These are phyloP conservation scores for Claviceps capensis DNA, from an alignment of 2,329 filamentous ascomycete species.

Conservation along the genomic window DNA sequence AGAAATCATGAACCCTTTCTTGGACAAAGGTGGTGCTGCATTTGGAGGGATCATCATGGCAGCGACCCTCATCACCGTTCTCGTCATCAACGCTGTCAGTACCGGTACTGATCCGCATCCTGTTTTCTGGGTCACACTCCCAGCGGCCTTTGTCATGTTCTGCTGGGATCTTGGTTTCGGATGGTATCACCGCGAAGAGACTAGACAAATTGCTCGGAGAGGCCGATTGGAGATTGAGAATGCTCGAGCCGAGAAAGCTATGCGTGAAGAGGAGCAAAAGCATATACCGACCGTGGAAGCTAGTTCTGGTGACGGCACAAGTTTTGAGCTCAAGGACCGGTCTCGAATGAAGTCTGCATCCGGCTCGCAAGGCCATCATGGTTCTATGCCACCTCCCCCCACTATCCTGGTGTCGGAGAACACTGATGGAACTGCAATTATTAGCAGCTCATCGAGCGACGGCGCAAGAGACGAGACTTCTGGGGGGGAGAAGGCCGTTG, in stretches of 20 bases:
- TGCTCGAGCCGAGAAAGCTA: constrained; percentile 8
- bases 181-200: constrained; percentile 49
- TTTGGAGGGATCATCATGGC: constrained; percentile 56
- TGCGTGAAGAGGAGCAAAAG: constrained; percentile 7
- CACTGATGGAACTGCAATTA: constrained; percentile 6
- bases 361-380: not conserved
- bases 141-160: constrained; percentile 55
- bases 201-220: constrained; percentile 44
- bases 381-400: constrained; percentile 2
- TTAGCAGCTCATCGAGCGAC: not conserved
- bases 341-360: not conserved
- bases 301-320: not conserved
- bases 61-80: constrained; percentile 48
- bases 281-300: not conserved
- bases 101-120: constrained; percentile 34
- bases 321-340: constrained; percentile 2
- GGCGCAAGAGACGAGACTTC: not conserved
- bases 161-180: constrained; percentile 52
- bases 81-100: constrained; percentile 51
- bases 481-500: not conserved
- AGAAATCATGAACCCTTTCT: constrained; percentile 62
- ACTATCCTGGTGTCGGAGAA: constrained; percentile 9
- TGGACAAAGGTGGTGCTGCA: constrained; percentile 51
- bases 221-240: constrained; percentile 26
- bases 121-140: constrained; percentile 56